Conservation (phyloP, 176 grass and related monocot genomes). For the Rhynchospora tenuis region DNA sequence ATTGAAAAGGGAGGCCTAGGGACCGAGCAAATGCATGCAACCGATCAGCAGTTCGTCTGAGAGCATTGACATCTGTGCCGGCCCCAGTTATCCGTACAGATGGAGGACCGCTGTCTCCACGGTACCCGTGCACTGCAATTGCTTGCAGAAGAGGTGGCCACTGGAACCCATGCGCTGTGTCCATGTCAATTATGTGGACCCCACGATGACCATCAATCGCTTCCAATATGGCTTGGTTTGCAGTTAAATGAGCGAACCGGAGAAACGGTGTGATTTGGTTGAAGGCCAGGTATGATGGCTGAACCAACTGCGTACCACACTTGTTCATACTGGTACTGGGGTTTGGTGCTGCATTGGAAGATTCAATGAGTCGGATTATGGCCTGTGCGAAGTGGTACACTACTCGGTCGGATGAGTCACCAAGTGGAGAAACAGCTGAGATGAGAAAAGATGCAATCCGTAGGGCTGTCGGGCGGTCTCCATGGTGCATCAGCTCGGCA, state of each 20-base stretch:
- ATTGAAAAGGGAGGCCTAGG: constrained; percentile 67
- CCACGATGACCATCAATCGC: constrained; percentile 48
- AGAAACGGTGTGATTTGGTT: constrained; percentile 99
- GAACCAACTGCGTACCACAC: constrained; percentile 1
- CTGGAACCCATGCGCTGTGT: constrained; percentile 83
- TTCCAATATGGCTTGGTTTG: constrained; percentile 96
- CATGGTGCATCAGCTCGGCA: constrained; percentile 61
- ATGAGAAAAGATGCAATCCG: constrained; percentile 48
- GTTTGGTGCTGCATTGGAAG: constrained; percentile 7
- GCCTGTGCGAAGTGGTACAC: constrained; percentile 80
- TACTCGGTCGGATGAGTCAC: constrained; percentile 67
- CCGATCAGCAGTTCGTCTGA: constrained; percentile 64
- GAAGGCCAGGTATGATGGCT: constrained; percentile 67
- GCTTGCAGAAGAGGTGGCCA: constrained; percentile 93
- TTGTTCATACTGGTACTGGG: not conserved
- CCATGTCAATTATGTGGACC: constrained; percentile 90
- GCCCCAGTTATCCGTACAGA: constrained; percentile 87
- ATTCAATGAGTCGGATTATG: constrained; percentile 42
- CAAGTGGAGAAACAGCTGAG: constrained; percentile 41
- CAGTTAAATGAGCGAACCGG: constrained; percentile 88
- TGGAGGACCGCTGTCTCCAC: constrained; percentile 28
- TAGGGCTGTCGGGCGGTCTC: constrained; percentile 44
- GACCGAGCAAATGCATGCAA: constrained; percentile 84
- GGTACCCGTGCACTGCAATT: constrained; percentile 55
- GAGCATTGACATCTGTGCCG: constrained; percentile 57